These are phyloP conservation scores for Fusarium pininemorale DNA, from an alignment of 2,329 filamentous ascomycete species.

Conservation along the genomic window DNA sequence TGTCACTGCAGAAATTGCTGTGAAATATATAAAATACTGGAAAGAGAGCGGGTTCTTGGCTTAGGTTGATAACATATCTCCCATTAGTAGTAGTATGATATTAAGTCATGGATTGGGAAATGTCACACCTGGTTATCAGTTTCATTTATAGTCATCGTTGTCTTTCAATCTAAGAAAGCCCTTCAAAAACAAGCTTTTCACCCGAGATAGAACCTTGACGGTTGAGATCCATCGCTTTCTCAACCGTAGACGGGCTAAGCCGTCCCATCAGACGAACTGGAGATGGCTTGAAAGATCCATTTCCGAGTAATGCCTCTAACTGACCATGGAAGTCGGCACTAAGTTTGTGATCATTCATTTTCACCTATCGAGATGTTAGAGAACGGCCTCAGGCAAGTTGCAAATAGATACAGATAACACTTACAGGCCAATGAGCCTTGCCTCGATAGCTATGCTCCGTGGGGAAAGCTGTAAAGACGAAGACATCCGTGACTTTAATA, in stretches of 20 bases:
- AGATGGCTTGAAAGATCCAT: background rate
- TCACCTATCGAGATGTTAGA: background rate
- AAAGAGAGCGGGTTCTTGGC: background rate
- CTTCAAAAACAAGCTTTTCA: conserved; percentile 25
- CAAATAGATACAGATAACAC: background rate
- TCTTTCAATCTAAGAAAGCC: background rate
- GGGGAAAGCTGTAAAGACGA: conserved; percentile 55
- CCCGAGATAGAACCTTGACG: conserved; percentile 16
- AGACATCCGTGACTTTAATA: conserved; percentile 51
- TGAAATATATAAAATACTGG: background rate
- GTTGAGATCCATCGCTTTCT: conserved; percentile 22
- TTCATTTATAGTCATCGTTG: too few relatives aligned
- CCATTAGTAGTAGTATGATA: too few relatives aligned
- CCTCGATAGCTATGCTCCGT: conserved; percentile 51
- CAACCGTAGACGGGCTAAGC: background rate
- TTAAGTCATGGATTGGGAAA: too few relatives aligned
- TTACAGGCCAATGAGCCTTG: conserved; percentile 50
- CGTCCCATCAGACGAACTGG: background rate
- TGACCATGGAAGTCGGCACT: conserved; percentile 7
- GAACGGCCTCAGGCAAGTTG: too few relatives aligned
- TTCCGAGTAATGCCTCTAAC: background rate
- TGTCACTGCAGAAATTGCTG: background rate
- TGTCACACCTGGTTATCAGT: too few relatives aligned
- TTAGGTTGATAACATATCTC: too few relatives aligned
- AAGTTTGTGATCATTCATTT: conserved; percentile 18